Evolutionary conservation across 768 basidiomycete genomes (phyloP), one percentile per base, ranked within the genome.

Genomic region (Amanita molliuscula): DNA sequence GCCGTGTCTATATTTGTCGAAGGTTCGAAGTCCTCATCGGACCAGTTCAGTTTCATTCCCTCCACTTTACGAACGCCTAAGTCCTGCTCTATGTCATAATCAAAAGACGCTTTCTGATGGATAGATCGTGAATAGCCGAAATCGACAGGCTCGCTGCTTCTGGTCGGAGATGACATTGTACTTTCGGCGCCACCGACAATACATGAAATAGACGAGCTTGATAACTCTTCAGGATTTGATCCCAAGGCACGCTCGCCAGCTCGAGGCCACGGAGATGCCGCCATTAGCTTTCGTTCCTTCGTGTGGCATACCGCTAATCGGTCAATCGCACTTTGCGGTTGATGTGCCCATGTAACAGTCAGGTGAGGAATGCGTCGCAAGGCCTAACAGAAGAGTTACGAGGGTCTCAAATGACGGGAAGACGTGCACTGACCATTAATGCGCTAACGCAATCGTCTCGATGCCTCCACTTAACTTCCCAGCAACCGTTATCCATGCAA

Each of bases 281-380:
- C 33, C 13, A 18, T 34, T 33, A 8, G 0, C 18, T 46, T 34
- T 13, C 20, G 26, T 9, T 34, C 44, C 13, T 33, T 34, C 10
- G 6, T 13, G n/a, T 46, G 44, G 34, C 44, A 33, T 20, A n/a
- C n/a, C 34, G 31, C 44, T 11, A 34, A 13, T 10, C 31, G 36
- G n/a, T 26, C 25, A 18, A 23, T 26, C 1, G 23, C 21, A 26
- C 18, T 41, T 33, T 49, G 37, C 21, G 52, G 75, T 51, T 82
- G 81, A 61, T 89, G 87, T 15, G 86, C 84, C 87, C 88, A 89
- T 20, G 85, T 85, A 6, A 86, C 81, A 1, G 76, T 80, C 9
- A 90, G 62, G 61, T 86, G 81, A 37, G 86, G 81, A 15, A 88
- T 69, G 51, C 74, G 71, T 51, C 82, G 77, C 55, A 90, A 70